phyloP scores from a whole-genome alignment of 192 early-diverging fungal genomes.

The Mortierella alpina region DNA sequence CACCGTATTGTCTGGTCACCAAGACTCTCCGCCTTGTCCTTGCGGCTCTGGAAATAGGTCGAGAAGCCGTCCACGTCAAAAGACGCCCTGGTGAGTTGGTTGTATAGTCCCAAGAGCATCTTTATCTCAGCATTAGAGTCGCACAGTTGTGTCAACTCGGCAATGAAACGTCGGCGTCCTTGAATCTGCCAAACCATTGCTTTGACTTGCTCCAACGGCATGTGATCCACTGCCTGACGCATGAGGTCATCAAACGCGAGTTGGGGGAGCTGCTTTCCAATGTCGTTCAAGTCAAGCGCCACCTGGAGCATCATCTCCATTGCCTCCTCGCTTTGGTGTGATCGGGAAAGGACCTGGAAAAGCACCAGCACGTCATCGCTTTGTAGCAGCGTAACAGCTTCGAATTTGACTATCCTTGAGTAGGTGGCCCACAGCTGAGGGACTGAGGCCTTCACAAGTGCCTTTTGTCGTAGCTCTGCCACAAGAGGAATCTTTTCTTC shows the following conservation, averaged over 20 bases:
- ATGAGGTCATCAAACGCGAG: constrained; percentile 29
- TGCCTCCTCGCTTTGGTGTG: constrained; percentile 32
- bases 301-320: constrained; percentile 50
- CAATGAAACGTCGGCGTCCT: constrained; percentile 44
- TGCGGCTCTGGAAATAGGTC: constrained; percentile 39
- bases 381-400: constrained; percentile 10
- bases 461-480: constrained; percentile 35
- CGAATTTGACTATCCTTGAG: constrained; percentile 17
- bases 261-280: constrained; percentile 47
- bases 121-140: constrained; percentile 47
- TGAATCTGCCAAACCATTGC: constrained; percentile 34
- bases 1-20: constrained; percentile 9
- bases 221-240: constrained; percentile 18
- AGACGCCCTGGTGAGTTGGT: constrained; percentile 11
- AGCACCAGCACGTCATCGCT: constrained; percentile 32
- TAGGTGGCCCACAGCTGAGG: constrained; percentile 25
- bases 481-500: constrained; percentile 14
- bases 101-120: constrained; percentile 15
- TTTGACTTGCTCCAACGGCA: constrained; percentile 43
- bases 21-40: constrained; percentile 14
- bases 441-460: constrained; percentile 13
- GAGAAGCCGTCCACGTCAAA: constrained; percentile 37
- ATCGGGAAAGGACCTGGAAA: constrained; percentile 19
- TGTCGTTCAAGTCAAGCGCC: constrained; percentile 37
- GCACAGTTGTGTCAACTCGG: constrained; percentile 36